A percentile compares a stretch with the other conserved stretches of the same genome.
Evolutionary conservation across 768 basidiomycete genomes (phyloP).

Genomic region (Amanita muscaria): DNA sequence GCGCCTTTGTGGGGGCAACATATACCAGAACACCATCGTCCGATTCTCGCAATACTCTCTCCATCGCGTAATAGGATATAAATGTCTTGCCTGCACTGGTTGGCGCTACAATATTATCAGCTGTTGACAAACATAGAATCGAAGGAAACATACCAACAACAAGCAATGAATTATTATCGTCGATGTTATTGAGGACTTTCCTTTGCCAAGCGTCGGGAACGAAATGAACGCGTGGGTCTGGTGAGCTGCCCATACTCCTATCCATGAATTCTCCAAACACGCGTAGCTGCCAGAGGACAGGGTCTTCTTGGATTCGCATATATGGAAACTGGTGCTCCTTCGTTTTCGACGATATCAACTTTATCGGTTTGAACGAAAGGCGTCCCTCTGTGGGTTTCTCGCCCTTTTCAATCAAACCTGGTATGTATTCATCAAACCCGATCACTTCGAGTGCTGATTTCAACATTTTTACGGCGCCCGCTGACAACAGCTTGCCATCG

Average conservation of each 20-base stretch:
- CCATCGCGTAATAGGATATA: slow-evolving; percentile 74
- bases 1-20: slow-evolving; percentile 67
- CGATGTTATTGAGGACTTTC: slow-evolving; percentile 55
- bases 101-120: slow-evolving; percentile 33
- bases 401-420: slow-evolving; percentile 16
- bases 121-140: neutral
- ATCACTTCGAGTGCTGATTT: slow-evolving; percentile 32
- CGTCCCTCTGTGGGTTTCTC: slow-evolving; percentile 15
- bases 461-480: slow-evolving; percentile 27
- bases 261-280: slow-evolving; percentile 67
- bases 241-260: slow-evolving; percentile 54
- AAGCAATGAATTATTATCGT: slow-evolving; percentile 48
- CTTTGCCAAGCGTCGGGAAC: slow-evolving; percentile 67
- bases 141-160: slow-evolving; percentile 44
- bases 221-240: slow-evolving; percentile 52
- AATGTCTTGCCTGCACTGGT: slow-evolving; percentile 74
- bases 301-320: slow-evolving; percentile 49
- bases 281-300: slow-evolving; percentile 59
- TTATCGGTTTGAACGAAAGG: slow-evolving; percentile 45
- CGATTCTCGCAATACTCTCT: slow-evolving; percentile 49
- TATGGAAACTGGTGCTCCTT: slow-evolving; percentile 33
- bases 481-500: slow-evolving; percentile 27
- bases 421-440: slow-evolving; percentile 36
- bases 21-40: slow-evolving; percentile 66
- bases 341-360: slow-evolving; percentile 41